Evolutionary conservation across 805 yeast genomes (phyloP).

Genomic region (Cyberlindnera bimundalis): DNA sequence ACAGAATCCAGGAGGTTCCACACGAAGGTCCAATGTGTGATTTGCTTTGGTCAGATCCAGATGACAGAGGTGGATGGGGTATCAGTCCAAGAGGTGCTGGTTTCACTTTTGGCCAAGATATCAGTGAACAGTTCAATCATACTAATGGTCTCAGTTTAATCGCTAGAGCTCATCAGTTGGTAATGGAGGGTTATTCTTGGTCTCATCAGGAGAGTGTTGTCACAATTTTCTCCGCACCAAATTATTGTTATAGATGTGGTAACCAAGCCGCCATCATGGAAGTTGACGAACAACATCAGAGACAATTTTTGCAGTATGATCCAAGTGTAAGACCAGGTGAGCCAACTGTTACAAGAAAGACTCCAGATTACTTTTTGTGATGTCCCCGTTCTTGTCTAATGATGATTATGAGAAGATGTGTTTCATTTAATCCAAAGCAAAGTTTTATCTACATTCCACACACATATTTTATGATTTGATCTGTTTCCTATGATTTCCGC

Average conservation of each 20-base stretch:
- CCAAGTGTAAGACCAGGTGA: constrained; percentile 97
- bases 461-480: constrained; percentile 3
- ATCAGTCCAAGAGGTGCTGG: constrained; percentile 98
- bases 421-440: too few species aligned
- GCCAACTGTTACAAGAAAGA: constrained; percentile 94
- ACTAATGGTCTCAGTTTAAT: constrained; percentile 79
- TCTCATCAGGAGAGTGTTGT: constrained; percentile 92
- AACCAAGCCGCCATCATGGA: constrained; percentile 98
- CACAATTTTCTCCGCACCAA: constrained; percentile 92
- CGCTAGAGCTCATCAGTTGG: constrained; percentile 95
- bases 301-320: constrained; percentile 91
- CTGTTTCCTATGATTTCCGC: not conserved
- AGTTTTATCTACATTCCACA: not conserved
- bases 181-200: constrained; percentile 98
- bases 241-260: constrained; percentile 96
- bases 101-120: constrained; percentile 95
- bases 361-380: constrained; percentile 93
- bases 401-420: not conserved
- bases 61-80: constrained; percentile 98
- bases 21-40: constrained; percentile 99
- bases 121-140: constrained; percentile 89
- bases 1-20: constrained; percentile 93
- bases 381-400: too few species aligned
- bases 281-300: constrained; percentile 89
- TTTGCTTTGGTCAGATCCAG: constrained; percentile 95